Base-by-base conservation (phyloP, 2,329 filamentous ascomycete species). In the Aspergillus luchuensis region DNA sequence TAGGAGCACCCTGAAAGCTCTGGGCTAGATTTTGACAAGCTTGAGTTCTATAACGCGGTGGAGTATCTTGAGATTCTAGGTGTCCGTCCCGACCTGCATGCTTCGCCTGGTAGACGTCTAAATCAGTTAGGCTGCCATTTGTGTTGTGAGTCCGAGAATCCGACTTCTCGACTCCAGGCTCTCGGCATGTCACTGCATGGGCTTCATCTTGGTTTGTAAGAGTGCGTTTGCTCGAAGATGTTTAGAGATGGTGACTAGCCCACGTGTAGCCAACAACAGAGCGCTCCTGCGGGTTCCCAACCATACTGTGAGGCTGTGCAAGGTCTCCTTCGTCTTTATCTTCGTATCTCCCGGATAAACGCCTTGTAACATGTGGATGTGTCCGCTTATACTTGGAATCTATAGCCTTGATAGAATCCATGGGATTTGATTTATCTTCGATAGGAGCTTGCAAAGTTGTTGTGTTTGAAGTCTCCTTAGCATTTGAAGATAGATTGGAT, bases 391-490 rank as follows among this genome's bases (percentile, higher is more conserved):
- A 28, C 23, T 5, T 48, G 11, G 15, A 8, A 49, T 49, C 23
- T 30, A n/a, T 8, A 28, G 8, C 25, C 25, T 50, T 17, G 15
- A 15, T 8, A 15, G 25, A 30, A 4, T 19, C 25, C 25, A 50
- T 21, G n/a, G 13, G 8, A 28, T 6, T 10, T 13, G 33, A 15
- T 17, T 50, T 28, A n/a, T n/a, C n/a, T 6, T 30, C 25, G 30
- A 8, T 28, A 2, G 15, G 33, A n/a, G 25, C n/a, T 28, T 50
- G 47, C 8, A 33, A 33, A 30, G 23, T 4, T 33, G 5, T 17
- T n/a, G 52, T 28, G 51, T 51, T 25, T 57, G 57, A 36, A 33
- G 55, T 17, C 13, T 38, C 33, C 55, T 15, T 39, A 17, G 47
- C 15, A 3, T 41, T 19, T 5, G 51, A 43, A 28, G 19, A 17